Evolutionary conservation across 1,139 yeast species (phyloP), one percentile per base, ranked within the genome.

Genomic region (Geotrichum fermentans): DNA sequence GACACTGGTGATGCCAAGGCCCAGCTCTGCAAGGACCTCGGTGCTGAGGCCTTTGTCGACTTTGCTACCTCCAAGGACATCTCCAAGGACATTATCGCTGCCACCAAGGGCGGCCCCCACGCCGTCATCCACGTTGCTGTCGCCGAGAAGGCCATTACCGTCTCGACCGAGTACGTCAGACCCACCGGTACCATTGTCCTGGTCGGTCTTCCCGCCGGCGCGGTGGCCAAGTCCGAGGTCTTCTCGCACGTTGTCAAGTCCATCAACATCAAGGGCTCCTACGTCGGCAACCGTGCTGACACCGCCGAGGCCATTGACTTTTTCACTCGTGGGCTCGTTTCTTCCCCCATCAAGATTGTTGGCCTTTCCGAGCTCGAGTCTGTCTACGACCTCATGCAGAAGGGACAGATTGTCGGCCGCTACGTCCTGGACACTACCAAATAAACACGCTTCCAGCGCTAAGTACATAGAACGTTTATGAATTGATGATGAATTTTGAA

Each of bases 71-170:
- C 40, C 69, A 69, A 73, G 62, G 78, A 75, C 56, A 58, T 78
- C 45, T 75, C 73, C 47, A 61, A 62, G 45, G 82, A 74, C 47
- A 71, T 79, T 49, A 55, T 63, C 50, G 71, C 65, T 50, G 77
- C 75, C 56, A 82, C 89, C 51, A 66, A 72, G 52, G 90, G 90
- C 66, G 75, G 75, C 50, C 80, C 86, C 46, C 85, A 81, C 61
- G 86, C 81, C 62, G 84, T 74, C 56, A 73, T 81, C 62, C 80
- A 80, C 66, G 85, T 81, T 52, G 80, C 86, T 40, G 84, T 79
- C 52, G 79, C 87, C 42, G 82, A 77, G 63, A 69, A 68, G 52
- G 86, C 87, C 53, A 79, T 81, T 57, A 68, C 74, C 45, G 79
- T 77, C 62, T 79, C 86, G n/a, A 71, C 78, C 56, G 70, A 74